Conservation (phyloP, 108 stramenopile genomes). For the Halocafeteria seosinensis region DNA sequence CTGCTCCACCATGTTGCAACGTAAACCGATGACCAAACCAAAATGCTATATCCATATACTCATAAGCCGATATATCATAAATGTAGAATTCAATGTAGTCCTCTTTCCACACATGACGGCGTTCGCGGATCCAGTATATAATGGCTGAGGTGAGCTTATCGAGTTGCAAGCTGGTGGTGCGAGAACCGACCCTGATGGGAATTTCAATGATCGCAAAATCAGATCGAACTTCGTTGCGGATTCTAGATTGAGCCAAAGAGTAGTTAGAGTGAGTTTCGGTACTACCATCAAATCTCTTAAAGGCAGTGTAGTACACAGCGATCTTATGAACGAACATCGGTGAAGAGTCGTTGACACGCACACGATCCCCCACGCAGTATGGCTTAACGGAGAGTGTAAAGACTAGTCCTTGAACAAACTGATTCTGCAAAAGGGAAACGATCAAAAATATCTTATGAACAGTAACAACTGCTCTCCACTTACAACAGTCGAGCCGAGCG, state of each 20-base stretch:
- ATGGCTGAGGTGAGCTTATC: not conserved
- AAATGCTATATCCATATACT: not conserved
- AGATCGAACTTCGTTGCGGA: not conserved
- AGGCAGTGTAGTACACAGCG: not conserved
- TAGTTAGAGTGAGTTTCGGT: not conserved
- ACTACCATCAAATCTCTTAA: not conserved
- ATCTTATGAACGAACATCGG: not conserved
- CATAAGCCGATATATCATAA: no score
- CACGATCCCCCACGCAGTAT: not conserved
- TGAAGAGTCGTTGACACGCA: not conserved
- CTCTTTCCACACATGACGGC: not conserved
- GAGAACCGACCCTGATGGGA: not conserved
- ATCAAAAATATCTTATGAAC: no score
- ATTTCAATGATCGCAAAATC: not conserved
- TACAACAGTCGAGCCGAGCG: not conserved
- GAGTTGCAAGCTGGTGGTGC: not conserved
- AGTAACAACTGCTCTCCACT: not conserved
- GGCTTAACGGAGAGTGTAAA: not conserved
- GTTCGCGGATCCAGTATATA: not conserved
- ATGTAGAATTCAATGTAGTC: not conserved
- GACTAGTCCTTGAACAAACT: no score
- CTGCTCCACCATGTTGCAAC: not conserved
- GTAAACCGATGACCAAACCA: not conserved
- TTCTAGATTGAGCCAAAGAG: not conserved
- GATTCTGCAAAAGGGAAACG: no score